Evolutionary conservation across 2,329 filamentous ascomycete species (phyloP).

Genomic region (Microsporum ferrugineum): DNA sequence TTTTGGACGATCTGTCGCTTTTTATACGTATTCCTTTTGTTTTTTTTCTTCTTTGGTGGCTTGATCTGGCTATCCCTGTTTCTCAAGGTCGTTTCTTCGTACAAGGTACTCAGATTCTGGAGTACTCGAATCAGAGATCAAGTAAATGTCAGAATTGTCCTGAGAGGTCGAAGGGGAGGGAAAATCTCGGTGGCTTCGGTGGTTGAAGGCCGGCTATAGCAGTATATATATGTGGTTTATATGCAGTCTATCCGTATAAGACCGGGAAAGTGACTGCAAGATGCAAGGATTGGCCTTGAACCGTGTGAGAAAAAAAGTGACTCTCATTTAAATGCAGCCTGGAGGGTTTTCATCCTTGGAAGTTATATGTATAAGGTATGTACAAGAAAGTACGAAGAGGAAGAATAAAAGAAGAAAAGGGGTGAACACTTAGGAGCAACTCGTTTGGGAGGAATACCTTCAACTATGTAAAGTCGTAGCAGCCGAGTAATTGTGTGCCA

Average conservation of each 20-base stretch:
- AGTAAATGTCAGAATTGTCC: neutral
- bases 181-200: neutral
- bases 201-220: neutral
- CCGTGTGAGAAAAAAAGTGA: neutral
- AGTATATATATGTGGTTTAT: neutral
- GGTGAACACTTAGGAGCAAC: neutral
- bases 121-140: neutral
- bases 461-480: slow-evolving; percentile 71
- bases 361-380: neutral
- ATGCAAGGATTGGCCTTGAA: neutral
- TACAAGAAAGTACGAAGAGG: neutral
- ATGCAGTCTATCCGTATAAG: neutral
- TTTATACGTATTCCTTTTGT: slow-evolving; percentile 1
- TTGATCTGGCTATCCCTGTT: neutral
- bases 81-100: neutral
- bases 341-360: neutral
- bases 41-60: slow-evolving; percentile 1
- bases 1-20: neutral
- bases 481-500: slow-evolving; percentile 61
- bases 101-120: slow-evolving; percentile 2
- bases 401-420: too few species aligned
- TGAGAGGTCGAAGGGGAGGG: neutral
- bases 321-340: neutral
- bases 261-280: neutral
- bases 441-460: neutral